Evolutionary conservation across 257 asterid species (phyloP).

Genomic region (Galeopsis tetrahit): DNA sequence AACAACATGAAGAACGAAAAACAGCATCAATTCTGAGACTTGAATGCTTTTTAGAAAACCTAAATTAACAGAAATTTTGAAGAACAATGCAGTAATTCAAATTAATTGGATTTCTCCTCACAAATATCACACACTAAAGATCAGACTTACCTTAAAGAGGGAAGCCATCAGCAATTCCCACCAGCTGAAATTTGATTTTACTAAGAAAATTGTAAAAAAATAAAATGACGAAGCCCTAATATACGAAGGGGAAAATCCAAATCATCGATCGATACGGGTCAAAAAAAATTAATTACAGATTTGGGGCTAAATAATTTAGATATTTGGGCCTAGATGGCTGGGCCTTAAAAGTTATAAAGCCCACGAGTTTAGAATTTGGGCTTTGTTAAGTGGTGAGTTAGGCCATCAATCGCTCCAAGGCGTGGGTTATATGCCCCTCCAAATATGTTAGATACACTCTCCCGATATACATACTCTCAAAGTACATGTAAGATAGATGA

Average conservation of each 20-base stretch:
- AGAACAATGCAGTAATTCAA: slow-evolving; percentile 22
- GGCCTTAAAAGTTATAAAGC: neutral
- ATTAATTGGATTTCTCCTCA: slow-evolving; percentile 21
- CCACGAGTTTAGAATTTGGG: neutral
- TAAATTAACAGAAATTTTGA: slow-evolving; percentile 21
- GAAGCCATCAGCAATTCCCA: slow-evolving; percentile 56
- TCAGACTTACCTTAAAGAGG: slow-evolving; percentile 55
- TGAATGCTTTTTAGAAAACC: slow-evolving; percentile 17
- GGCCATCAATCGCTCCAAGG: slow-evolving; percentile 20
- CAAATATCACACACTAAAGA: neutral
- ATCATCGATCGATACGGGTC: slow-evolving; percentile 10
- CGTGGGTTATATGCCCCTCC: too few species aligned
- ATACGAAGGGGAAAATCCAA: slow-evolving; percentile 18
- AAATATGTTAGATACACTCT: too few species aligned
- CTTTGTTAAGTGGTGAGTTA: neutral
- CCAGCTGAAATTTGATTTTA: slow-evolving; percentile 23
- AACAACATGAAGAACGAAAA: neutral
- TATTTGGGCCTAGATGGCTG: neutral
- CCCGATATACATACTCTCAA: too few species aligned
- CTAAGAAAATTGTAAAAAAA: slow-evolving; percentile 14
- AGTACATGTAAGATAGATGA: too few species aligned
- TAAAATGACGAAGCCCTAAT: slow-evolving; percentile 36
- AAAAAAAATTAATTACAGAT: neutral
- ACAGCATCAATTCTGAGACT: slow-evolving; percentile 8
- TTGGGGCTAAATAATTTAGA: neutral